Evolutionary conservation across 148 eudicot genomes (phyloP), one percentile per base, ranked within the genome.

Genomic region (Rhododendron ovatum): DNA sequence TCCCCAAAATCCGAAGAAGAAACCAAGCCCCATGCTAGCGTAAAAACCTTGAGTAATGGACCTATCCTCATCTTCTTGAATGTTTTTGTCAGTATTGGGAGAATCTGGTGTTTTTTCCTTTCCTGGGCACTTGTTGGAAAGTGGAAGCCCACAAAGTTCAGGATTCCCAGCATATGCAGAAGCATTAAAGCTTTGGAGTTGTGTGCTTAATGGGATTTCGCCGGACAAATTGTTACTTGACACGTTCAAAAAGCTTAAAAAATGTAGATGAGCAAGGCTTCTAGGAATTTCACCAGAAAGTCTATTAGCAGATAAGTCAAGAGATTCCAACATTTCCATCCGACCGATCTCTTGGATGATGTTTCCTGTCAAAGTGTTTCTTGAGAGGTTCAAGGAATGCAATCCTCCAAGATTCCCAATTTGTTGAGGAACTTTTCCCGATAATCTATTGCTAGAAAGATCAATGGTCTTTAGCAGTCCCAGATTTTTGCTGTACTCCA

Each of bases 1-100:
- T 41, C 57, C 86, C 76, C 82, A 77, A 37, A 85, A 85, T 24
- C 82, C 77, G 37, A 85, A 8, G 20, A 33, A 12, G 33, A 85
- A 85, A n/a, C 86, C 86, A 55, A 85, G 7, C 41, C 35, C 37
- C 75, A 85, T 26, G 43, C 75, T 55, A 37, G 30, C 20, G 11
- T 55, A 84, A 24, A 84, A 84, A 7, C 33, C 75, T 2, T 18
- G 53, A 22, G 48, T 13, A 55, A 85, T 76, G 5, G 12, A 48
- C 3, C 2, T 13, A 17, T 80, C 82, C 61, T 77, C 50, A 17
- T 77, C 80, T 13, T 82, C 78, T 37, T 80, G 17, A 8, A 33
- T 30, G 6, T 8, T 47, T 47, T 10, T 47, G 50, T 47, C 11
- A 7, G 1, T 10, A 47, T 47, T 47, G 50, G 12, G 50, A 47